Percentiles rank a stretch among this genome's conserved stretches.
phyloP scores from a whole-genome alignment of 164 flowering plant genomes.

The Aristolochia fimbriata region DNA sequence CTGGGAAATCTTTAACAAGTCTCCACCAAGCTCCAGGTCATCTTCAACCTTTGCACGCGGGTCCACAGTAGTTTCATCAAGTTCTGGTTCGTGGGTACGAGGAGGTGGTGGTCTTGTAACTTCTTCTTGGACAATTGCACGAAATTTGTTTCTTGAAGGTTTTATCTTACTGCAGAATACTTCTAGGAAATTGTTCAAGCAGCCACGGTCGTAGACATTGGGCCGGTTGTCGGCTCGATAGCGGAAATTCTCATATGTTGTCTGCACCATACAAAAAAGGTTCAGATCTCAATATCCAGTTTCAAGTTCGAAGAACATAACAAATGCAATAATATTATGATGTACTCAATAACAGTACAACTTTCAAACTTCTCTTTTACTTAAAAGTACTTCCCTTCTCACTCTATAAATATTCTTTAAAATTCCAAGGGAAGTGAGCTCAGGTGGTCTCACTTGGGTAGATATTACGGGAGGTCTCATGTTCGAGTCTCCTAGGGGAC shows the following conservation, averaged over 20 bases:
- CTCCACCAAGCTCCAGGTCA: constrained; percentile 80
- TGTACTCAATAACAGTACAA: neutral
- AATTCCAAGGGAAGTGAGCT: no score
- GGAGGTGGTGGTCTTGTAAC: constrained; percentile 31
- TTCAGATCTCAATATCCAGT: neutral
- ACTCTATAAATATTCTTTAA: no score
- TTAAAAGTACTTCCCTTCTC: no score
- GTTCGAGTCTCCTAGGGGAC: no score
- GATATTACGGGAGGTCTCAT: no score
- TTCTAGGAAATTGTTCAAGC: constrained; percentile 58
- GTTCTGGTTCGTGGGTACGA: constrained; percentile 28
- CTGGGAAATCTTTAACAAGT: constrained; percentile 70
- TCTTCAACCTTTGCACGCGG: constrained; percentile 81
- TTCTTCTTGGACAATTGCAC: constrained; percentile 61
- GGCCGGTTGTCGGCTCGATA: constrained; percentile 66
- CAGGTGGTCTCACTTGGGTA: no score
- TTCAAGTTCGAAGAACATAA: neutral
- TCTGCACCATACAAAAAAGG: constrained; percentile 31
- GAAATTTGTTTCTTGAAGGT: constrained; percentile 79
- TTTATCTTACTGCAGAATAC: constrained; percentile 59
- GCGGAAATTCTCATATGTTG: constrained; percentile 86
- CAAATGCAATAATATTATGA: neutral
- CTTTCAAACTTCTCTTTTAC: no score
- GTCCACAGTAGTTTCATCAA: constrained; percentile 37
- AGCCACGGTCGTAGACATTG: constrained; percentile 62